Conservation (phyloP, 2,329 filamentous ascomycete genomes). For the Aspergillus sp. region DNA sequence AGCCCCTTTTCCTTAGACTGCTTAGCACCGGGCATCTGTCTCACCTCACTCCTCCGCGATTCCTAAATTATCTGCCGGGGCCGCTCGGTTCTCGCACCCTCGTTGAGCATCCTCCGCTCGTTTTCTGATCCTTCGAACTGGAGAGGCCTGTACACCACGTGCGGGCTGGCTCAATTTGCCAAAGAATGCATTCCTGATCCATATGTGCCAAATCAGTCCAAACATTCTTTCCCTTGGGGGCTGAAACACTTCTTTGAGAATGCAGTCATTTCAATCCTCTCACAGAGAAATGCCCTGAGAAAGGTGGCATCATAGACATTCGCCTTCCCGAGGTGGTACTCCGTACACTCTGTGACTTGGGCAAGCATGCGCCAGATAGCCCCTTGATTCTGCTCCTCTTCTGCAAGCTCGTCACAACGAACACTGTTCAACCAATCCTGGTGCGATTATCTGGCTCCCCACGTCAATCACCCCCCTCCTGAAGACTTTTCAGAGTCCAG, state of each 20-base stretch:
- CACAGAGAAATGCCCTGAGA: not conserved
- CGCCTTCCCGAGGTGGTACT: not conserved
- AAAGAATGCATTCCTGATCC: slow-evolving; percentile 5
- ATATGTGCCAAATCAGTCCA: not conserved
- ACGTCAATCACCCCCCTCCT: not conserved
- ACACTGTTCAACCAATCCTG: slow-evolving; percentile 1
- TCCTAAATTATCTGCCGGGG: slow-evolving; percentile 12
- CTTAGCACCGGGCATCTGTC: not conserved
- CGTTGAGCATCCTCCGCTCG: not conserved
- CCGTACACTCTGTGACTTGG: not conserved
- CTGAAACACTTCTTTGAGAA: slow-evolving; percentile 9
- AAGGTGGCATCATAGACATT: not conserved
- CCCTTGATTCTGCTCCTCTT: not conserved
- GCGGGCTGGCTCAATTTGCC: not conserved
- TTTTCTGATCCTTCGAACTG: not conserved
- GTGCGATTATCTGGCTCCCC: not conserved
- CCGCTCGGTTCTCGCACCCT: slow-evolving; percentile 6
- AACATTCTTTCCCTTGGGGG: not conserved
- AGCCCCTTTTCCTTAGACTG: not conserved
- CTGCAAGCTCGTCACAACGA: not conserved
- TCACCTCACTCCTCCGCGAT: slow-evolving; percentile 3
- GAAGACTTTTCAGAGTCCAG: not conserved
- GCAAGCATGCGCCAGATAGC: not conserved
- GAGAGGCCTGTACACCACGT: slow-evolving; percentile 1
- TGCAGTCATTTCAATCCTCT: slow-evolving; percentile 5